phyloP scores from a whole-genome alignment of 352 stramenopile species.

The Phytophthora sp. region DNA sequence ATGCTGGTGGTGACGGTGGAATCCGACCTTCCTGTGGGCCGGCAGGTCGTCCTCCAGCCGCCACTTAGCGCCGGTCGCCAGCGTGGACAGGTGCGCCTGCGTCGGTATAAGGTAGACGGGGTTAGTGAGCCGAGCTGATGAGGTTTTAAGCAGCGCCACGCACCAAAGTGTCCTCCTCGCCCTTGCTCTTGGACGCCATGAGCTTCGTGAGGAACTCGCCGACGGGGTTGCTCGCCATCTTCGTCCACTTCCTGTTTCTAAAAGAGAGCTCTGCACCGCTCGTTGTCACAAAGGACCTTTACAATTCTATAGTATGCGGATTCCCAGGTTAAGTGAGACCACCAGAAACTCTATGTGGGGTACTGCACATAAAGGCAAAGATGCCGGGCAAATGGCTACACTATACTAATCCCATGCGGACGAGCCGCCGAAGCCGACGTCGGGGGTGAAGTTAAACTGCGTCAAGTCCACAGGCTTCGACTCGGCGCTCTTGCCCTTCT shows the following conservation, averaged over 20 bases:
- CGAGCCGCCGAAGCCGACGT: conserved; percentile 69
- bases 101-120: neutral
- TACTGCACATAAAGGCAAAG: conserved; percentile 24
- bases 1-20: conserved; percentile 65
- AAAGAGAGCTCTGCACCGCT: conserved; percentile 30
- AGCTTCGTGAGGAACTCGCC: conserved; percentile 72
- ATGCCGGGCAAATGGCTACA: no score
- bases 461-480: conserved; percentile 54
- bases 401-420: conserved; percentile 84
- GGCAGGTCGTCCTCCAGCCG: conserved; percentile 69
- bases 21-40: conserved; percentile 59
- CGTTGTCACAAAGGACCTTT: conserved; percentile 10
- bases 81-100: conserved; percentile 57
- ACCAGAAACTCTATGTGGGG: conserved; percentile 37
- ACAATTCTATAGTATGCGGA: conserved; percentile 3
- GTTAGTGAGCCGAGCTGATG: neutral
- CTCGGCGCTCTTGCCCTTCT: conserved; percentile 42
- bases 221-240: conserved; percentile 73
- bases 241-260: conserved; percentile 16
- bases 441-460: conserved; percentile 65
- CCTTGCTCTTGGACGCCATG: conserved; percentile 61
- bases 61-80: conserved; percentile 68
- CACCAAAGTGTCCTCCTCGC: conserved; percentile 58
- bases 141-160: conserved; percentile 8
- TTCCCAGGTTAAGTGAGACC: conserved; percentile 18